phyloP scores from a whole-genome alignment of 2,329 filamentous ascomycete species.

The Aureobasidium sp. region DNA sequence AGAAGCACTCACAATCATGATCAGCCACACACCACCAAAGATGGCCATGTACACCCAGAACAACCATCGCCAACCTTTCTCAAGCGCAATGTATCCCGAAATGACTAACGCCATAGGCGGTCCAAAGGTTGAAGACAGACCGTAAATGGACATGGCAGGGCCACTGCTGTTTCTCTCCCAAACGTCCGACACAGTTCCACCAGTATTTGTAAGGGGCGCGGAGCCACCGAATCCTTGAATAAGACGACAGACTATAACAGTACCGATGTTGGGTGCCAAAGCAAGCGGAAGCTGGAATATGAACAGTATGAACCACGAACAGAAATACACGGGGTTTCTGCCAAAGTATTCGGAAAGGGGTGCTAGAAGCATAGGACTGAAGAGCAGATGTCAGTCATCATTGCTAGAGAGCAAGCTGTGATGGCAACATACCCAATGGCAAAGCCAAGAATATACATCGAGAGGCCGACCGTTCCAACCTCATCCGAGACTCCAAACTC shows the following conservation, averaged over 20 bases:
- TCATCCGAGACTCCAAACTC: slow-evolving; percentile 27
- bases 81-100: slow-evolving; percentile 29
- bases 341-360: slow-evolving; percentile 34
- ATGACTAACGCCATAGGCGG: slow-evolving; percentile 32
- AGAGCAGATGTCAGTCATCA: not conserved
- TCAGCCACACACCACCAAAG: slow-evolving; percentile 21
- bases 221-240: slow-evolving; percentile 28
- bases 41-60: slow-evolving; percentile 27
- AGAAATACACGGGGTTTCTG: slow-evolving; percentile 30
- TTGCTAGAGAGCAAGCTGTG: not conserved
- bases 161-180: slow-evolving; percentile 30
- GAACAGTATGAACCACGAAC: slow-evolving; percentile 27
- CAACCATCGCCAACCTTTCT: slow-evolving; percentile 21
- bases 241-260: slow-evolving; percentile 27
- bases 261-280: slow-evolving; percentile 14
- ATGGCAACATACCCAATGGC: slow-evolving; percentile 18
- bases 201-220: slow-evolving; percentile 31
- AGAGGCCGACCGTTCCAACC: slow-evolving; percentile 29
- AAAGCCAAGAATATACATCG: slow-evolving; percentile 27
- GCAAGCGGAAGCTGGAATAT: slow-evolving; percentile 26
- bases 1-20: slow-evolving; percentile 21
- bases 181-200: slow-evolving; percentile 28
- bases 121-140: slow-evolving; percentile 31
- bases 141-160: slow-evolving; percentile 32
- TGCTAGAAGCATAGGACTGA: slow-evolving; percentile 25